A percentile compares a stretch with the other conserved stretches of the same genome.
phyloP scores from a whole-genome alignment of 106 monocot species.

The Allium fistulosum region DNA sequence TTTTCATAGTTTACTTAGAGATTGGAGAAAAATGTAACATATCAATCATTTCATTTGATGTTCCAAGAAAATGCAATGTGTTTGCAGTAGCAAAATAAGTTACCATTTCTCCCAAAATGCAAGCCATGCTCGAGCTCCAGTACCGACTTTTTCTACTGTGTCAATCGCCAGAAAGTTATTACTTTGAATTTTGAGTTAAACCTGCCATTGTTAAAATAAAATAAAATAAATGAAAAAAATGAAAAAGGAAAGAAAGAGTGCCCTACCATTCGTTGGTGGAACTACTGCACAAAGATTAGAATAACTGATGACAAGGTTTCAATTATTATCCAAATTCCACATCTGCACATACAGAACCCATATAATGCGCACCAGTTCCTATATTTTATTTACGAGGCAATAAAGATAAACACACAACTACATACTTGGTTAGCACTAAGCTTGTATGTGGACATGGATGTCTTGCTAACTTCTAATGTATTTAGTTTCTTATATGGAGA shows the following conservation, averaged over 20 bases:
- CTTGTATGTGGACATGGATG: slow-evolving; percentile 37
- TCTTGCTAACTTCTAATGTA: slow-evolving; percentile 26
- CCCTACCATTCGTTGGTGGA: slow-evolving; percentile 23
- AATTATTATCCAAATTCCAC: slow-evolving; percentile 58
- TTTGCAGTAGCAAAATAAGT: background rate
- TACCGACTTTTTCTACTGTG: background rate
- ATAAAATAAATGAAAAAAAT: background rate
- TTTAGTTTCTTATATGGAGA: slow-evolving; percentile 26
- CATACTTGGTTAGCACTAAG: slow-evolving; percentile 59
- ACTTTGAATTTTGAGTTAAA: no score
- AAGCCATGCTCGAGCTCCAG: slow-evolving; percentile 59
- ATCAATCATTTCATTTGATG: no score
- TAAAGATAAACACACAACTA: no score
- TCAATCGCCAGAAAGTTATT: background rate
- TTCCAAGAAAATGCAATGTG: no score
- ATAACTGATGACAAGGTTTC: slow-evolving; percentile 53
- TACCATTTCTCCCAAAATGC: slow-evolving; percentile 77
- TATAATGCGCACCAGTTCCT: background rate
- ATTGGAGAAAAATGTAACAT: no score
- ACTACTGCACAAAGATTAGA: slow-evolving; percentile 51
- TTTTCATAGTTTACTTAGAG: no score
- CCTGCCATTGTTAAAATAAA: background rate
- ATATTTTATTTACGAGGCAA: no score
- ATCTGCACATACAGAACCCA: slow-evolving; percentile 28
- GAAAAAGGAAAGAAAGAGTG: no score